A percentile compares a stretch with the other conserved stretches of the same genome.
Evolutionary conservation across 2,329 filamentous ascomycete genomes (phyloP).

Genomic region (Fusarium hostae): DNA sequence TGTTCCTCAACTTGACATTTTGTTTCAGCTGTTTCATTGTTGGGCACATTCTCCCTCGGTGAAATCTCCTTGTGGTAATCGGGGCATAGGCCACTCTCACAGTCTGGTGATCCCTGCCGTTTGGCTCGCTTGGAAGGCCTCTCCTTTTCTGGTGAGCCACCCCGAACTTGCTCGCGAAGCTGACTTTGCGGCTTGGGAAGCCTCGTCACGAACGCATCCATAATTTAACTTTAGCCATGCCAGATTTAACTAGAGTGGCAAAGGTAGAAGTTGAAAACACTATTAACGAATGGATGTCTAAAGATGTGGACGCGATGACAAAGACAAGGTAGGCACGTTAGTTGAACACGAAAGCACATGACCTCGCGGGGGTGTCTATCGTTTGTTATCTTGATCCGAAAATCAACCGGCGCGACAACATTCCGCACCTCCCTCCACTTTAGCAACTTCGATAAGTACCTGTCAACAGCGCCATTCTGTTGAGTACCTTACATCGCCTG

Average conservation of each 20-base stretch:
- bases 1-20: constrained; percentile 24
- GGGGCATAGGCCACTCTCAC: constrained; percentile 40
- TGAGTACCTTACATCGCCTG: background rate
- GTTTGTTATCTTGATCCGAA: constrained; percentile 22
- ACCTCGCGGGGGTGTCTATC: constrained; percentile 34
- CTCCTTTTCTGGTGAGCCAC: constrained; percentile 19
- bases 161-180: constrained; percentile 12
- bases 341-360: constrained; percentile 55
- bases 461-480: constrained; percentile 12
- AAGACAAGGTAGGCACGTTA: constrained; percentile 25
- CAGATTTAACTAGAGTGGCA: background rate
- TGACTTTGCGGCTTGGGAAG: constrained; percentile 38
- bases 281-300: background rate
- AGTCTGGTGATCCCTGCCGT: constrained; percentile 38
- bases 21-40: constrained; percentile 36
- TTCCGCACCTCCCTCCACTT: background rate
- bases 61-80: constrained; percentile 26
- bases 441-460: constrained; percentile 5
- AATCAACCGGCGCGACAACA: constrained; percentile 41
- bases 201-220: constrained; percentile 54
- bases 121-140: constrained; percentile 50
- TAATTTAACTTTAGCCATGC: constrained; percentile 36
- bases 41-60: background rate
- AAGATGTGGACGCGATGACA: constrained; percentile 28
- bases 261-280: background rate